Conservation (phyloP, 2,329 filamentous ascomycete genomes). For the Colletotrichum chrysophilum region DNA sequence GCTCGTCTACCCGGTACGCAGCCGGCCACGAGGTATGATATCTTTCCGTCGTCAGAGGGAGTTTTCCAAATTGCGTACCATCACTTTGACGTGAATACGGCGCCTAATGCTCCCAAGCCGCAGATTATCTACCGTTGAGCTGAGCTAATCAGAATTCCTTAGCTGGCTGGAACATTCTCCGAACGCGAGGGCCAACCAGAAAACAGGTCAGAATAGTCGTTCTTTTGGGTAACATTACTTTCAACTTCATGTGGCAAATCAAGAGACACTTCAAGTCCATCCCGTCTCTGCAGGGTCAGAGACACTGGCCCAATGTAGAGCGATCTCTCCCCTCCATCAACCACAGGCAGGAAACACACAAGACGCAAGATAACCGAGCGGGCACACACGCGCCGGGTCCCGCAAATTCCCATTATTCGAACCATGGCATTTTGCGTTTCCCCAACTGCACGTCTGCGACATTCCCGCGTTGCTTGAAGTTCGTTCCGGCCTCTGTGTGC, state of each 20-base stretch:
- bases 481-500: background rate
- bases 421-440: constrained; percentile 8
- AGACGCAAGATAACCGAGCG: constrained; percentile 4
- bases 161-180: background rate
- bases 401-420: constrained; percentile 6
- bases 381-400: background rate
- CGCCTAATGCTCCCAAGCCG: background rate
- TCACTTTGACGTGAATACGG: background rate
- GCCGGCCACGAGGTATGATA: background rate
- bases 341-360: background rate
- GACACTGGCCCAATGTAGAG: background rate
- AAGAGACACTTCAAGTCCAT: background rate
- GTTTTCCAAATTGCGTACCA: background rate
- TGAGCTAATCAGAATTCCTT: background rate
- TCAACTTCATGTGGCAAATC: background rate
- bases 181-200: background rate
- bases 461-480: background rate
- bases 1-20: background rate
- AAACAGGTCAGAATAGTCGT: background rate
- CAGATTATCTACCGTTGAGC: background rate
- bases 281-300: background rate
- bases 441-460: background rate
- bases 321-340: background rate
- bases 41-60: background rate
- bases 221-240: background rate